These are phyloP conservation scores for Pichia norvegensis DNA, from an alignment of 1,139 yeast species.

Conservation along the genomic window DNA sequence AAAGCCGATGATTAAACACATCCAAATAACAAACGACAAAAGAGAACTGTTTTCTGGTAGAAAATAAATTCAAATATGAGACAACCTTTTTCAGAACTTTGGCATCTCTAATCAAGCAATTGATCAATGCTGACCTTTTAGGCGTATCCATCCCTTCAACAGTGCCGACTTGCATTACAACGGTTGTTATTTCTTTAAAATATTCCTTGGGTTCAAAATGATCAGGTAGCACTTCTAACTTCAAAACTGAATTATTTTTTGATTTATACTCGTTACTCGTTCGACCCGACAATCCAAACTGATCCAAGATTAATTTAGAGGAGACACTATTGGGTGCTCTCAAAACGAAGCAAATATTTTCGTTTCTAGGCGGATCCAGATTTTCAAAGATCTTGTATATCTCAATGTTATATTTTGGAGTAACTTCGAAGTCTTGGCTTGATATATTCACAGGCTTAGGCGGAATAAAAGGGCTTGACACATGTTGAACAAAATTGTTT, in stretches of 20 bases:
- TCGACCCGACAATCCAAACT: slow-evolving; percentile 1
- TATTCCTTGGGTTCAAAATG: slow-evolving; percentile 31
- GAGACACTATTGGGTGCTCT: neutral
- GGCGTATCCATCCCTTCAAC: slow-evolving; percentile 21
- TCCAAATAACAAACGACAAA: slow-evolving; percentile 16
- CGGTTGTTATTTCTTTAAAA: slow-evolving; percentile 34
- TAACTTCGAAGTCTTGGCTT: neutral
- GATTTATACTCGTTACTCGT: neutral
- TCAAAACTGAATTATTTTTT: slow-evolving; percentile 4
- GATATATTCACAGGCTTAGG: neutral
- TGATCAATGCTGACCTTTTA: slow-evolving; percentile 21
- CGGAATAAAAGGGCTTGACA: neutral
- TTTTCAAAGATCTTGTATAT: slow-evolving; percentile 1
- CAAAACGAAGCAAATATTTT: slow-evolving; percentile 6
- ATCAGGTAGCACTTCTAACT: slow-evolving; percentile 37
- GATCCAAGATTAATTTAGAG: slow-evolving; percentile 11
- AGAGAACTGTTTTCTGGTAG: slow-evolving; percentile 26
- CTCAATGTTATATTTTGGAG: neutral
- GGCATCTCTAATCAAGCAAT: slow-evolving; percentile 30
- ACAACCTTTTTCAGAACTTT: slow-evolving; percentile 34
- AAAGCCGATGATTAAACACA: slow-evolving; percentile 2
- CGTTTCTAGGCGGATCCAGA: slow-evolving; percentile 1
- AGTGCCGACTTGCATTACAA: slow-evolving; percentile 43
- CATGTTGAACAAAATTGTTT: slow-evolving; percentile 22
- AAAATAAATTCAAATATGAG: slow-evolving; percentile 32